A percentile compares a stretch with the other conserved stretches of the same genome.
Evolutionary conservation across 106 monocot species (phyloP).

Genomic region (Gastrodia elata): DNA sequence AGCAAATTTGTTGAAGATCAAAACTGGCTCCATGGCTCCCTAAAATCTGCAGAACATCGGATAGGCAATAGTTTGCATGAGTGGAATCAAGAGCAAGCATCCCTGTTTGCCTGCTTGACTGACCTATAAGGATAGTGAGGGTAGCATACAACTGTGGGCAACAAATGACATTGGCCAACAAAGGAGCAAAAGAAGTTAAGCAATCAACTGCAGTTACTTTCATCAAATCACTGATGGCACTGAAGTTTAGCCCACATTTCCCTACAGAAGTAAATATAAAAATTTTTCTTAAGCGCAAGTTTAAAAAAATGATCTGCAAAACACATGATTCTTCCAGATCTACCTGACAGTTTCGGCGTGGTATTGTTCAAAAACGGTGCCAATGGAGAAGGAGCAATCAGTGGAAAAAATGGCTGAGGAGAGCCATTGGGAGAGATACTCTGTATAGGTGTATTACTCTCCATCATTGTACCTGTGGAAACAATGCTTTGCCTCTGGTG

Average conservation of each 20-base stretch:
- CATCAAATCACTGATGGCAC: slow-evolving; percentile 43
- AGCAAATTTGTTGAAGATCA: slow-evolving; percentile 62
- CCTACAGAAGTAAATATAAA: slow-evolving; percentile 29
- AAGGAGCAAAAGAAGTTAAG: slow-evolving; percentile 73
- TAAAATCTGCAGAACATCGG: slow-evolving; percentile 79
- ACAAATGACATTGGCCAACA: slow-evolving; percentile 92
- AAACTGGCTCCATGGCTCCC: slow-evolving; percentile 60
- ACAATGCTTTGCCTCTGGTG: slow-evolving; percentile 4
- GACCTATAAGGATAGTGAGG: slow-evolving; percentile 76
- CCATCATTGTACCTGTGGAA: slow-evolving; percentile 5
- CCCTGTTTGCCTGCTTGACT: slow-evolving; percentile 66
- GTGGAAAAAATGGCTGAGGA: slow-evolving; percentile 74
- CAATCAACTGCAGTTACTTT: slow-evolving; percentile 87
- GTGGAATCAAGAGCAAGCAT: slow-evolving; percentile 59
- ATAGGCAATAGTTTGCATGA: slow-evolving; percentile 84
- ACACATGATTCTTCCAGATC: not conserved
- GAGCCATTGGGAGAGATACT: slow-evolving; percentile 46
- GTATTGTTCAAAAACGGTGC: slow-evolving; percentile 54
- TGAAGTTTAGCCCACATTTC: slow-evolving; percentile 70
- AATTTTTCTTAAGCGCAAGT: not conserved
- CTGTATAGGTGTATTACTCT: slow-evolving; percentile 30
- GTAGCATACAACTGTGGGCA: slow-evolving; percentile 92
- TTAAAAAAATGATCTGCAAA: not conserved
- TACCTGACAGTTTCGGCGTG: slow-evolving; percentile 78
- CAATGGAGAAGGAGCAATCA: slow-evolving; percentile 75